Conservation (phyloP, 306 rosid species). For the Malus fusca region DNA sequence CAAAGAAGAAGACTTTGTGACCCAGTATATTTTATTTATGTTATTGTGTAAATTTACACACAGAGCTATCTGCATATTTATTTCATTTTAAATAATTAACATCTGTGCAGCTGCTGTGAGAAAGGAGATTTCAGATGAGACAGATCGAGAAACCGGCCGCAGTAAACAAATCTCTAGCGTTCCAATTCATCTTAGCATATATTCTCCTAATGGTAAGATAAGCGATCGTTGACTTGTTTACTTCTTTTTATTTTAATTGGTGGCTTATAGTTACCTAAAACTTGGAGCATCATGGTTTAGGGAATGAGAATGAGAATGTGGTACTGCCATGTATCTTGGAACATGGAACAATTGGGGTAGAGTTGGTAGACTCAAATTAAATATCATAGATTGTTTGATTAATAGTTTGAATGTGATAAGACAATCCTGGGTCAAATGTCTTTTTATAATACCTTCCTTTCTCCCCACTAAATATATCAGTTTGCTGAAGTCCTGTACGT, state of each 20-base stretch:
- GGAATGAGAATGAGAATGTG: not conserved
- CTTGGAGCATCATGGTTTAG: not conserved
- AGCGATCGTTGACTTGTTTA: not conserved
- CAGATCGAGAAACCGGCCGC: conserved; percentile 96
- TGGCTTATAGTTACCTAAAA: not conserved
- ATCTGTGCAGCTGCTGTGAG: conserved; percentile 75
- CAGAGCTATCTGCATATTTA: not conserved
- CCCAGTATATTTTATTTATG: not conserved
- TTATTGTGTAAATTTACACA: not conserved
- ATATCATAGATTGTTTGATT: not conserved
- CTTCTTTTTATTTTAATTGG: not conserved
- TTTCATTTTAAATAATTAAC: not conserved
- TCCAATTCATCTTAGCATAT: conserved; percentile 92
- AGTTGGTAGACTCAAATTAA: not conserved
- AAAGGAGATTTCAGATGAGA: conserved; percentile 91
- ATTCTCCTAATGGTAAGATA: conserved; percentile 74
- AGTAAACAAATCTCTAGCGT: conserved; percentile 69
- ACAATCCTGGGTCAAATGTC: not conserved
- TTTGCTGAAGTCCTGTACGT: not conserved
- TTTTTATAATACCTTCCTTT: not conserved
- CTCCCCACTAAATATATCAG: not conserved
- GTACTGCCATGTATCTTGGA: not conserved
- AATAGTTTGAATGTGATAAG: not conserved
- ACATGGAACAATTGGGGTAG: not conserved
- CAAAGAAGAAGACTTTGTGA: not conserved